Base-by-base conservation (phyloP, 2,329 filamentous ascomycete genomes). In the Calonectria ilicicola region DNA sequence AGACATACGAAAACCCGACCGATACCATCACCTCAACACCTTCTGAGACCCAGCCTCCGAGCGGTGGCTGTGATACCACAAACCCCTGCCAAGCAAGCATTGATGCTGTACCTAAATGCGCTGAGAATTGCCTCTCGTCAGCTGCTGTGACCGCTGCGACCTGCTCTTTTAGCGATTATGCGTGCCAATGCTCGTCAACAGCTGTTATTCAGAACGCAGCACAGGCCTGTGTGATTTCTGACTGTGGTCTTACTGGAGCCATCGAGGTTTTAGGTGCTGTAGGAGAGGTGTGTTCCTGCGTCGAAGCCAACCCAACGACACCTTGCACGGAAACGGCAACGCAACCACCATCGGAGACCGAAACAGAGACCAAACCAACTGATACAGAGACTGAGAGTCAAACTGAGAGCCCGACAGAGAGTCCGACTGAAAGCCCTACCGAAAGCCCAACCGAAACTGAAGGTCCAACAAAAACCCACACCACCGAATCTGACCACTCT, bases 21-120 rank as follows among this genome's bases (percentile, higher is more conserved):
- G 40, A 42, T 15, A 56, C 66, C 5, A 67, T 72, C 17, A 65
- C 69, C n/a, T 53, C 72, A 5, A 65, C 65, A 51, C 21, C 72
- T 21, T 26, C 65, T 7, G 40, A n/a, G 14, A 65, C 72, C 6
- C 29, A 35, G 15, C 56, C 72, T 5, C 38, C 58, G 12, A 49
- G 67, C 17, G 47, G 35, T 29, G 38, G 69, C n/a, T 80, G 79
- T 44, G 75, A 75, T 42, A 32, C 74, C 35, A 70, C 23, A 3
- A 78, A 67, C 17, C 79, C 80, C 26, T 81, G 80, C 65, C 79
- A 81, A 51, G 64, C 71, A 35, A 75, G 72, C 49, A 78, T 62
- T 26, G 78, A 80, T 53, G 78, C 76, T 10, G 76, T 81, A 1
- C 73, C 76, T 17, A 23, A 47, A 14, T 81, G 80, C 64, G 80